phyloP scores from a whole-genome alignment of 2,329 filamentous ascomycete species.

The Claviceps quebecensis region DNA sequence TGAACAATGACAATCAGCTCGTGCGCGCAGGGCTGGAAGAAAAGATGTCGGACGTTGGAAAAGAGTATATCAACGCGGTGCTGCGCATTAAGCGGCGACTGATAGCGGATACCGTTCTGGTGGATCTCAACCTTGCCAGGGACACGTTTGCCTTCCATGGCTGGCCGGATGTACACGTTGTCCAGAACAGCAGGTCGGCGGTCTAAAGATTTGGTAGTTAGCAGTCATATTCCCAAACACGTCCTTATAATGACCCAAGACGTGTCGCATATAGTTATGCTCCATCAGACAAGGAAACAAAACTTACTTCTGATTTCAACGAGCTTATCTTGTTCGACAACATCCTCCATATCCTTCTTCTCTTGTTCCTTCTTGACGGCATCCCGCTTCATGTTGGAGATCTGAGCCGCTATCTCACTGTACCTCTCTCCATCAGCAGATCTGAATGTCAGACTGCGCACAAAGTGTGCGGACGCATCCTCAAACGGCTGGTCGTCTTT shows the following conservation, averaged over 20 bases:
- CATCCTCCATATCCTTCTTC: constrained; percentile 99
- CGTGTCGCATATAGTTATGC: not conserved
- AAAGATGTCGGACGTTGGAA: constrained; percentile 95
- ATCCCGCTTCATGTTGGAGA: constrained; percentile 92
- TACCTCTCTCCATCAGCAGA: constrained; percentile 82
- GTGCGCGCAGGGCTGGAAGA: constrained; percentile 95
- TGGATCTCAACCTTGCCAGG: constrained; percentile 95
- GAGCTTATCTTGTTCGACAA: constrained; percentile 96
- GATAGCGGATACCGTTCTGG: constrained; percentile 95
- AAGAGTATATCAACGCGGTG: constrained; percentile 89
- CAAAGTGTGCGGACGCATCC: constrained; percentile 88
- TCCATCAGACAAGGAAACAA: not conserved
- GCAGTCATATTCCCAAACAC: not conserved
- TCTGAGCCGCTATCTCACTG: constrained; percentile 80
- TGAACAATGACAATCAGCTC: constrained; percentile 97
- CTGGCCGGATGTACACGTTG: constrained; percentile 89
- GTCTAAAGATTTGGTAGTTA: constrained; percentile 33
- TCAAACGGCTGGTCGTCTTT: constrained; percentile 98
- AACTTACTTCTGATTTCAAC: constrained; percentile 76
- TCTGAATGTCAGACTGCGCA: constrained; percentile 87
- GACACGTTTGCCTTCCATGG: constrained; percentile 92
- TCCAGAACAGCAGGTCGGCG: constrained; percentile 81
- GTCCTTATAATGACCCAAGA: not conserved
- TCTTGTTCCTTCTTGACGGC: constrained; percentile 87
- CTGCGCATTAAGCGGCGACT: constrained; percentile 64